Evolutionary conservation across 768 basidiomycete species (phyloP).

Genomic region (Leccinum rimulosum): DNA sequence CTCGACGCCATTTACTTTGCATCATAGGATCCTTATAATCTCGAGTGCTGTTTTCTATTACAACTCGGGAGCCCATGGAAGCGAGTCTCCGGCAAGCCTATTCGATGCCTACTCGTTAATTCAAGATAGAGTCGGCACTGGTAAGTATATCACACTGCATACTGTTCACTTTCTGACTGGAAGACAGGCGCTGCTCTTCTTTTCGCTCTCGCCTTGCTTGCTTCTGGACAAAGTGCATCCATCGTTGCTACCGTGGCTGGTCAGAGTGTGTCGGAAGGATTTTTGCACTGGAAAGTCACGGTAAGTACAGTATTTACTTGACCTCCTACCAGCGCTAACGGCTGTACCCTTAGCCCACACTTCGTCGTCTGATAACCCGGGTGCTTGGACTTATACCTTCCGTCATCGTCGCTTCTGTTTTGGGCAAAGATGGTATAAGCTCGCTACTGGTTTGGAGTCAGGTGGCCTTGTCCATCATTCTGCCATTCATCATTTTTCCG

Average conservation of each 20-base stretch:
- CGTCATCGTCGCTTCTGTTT: conserved; percentile 68
- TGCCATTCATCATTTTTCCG: conserved; percentile 82
- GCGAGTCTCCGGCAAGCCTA: conserved; percentile 59
- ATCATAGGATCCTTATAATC: conserved; percentile 70
- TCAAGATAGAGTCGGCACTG: conserved; percentile 58
- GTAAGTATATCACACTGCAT: conserved; percentile 36
- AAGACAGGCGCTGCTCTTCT: conserved; percentile 71
- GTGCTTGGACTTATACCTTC: conserved; percentile 80
- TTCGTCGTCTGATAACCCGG: conserved; percentile 83
- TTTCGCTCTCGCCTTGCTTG: conserved; percentile 84
- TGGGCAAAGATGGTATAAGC: conserved; percentile 70
- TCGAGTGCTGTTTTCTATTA: conserved; percentile 82
- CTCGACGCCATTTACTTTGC: neutral
- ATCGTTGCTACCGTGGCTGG: conserved; percentile 89
- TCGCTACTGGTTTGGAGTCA: conserved; percentile 82
- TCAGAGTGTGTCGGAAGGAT: conserved; percentile 88
- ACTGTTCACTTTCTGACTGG: conserved; percentile 1
- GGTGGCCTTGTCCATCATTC: conserved; percentile 77
- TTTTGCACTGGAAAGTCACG: conserved; percentile 82
- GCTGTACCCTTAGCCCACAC: conserved; percentile 48
- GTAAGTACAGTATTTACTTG: conserved; percentile 23
- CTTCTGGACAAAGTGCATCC: conserved; percentile 86
- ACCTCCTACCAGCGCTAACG: conserved; percentile 28
- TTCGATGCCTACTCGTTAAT: conserved; percentile 85
- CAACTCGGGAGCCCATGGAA: conserved; percentile 38